Base-by-base conservation (phyloP, 306 rosid genomes). In the Dryas drummondii region DNA sequence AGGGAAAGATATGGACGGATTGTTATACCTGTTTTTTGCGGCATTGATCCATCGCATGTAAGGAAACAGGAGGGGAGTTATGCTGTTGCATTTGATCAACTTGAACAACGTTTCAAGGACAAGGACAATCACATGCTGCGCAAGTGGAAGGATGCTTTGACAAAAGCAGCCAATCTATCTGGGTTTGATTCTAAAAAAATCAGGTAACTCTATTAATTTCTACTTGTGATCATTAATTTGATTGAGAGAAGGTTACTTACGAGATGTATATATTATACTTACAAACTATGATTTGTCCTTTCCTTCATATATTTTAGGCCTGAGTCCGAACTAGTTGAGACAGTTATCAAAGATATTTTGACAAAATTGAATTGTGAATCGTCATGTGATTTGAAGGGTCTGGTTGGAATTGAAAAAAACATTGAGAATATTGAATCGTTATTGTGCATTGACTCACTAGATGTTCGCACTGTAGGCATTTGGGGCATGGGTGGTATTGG, bases 401-500 rank as follows among this genome's bases (percentile, higher is more conserved):
- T 81, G 13, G 63, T 81, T 55, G 84, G 84, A 59, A 66, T 70
- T 22, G 8, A 40, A 12, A 11, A 17, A 5, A 65, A 66, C 0
- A 10, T 76, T 3, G 32, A 58, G 45, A 0, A 47, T 57, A 4
- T 81, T 10, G 54, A 63, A 4, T 47, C 66, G 4, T 64, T 72
- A 32, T 9, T 81, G 5, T 37, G 61, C 14, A 48, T 66, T 19
- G 75, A 57, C 0, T 66, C 79, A 1, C 47, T 1, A 12, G 78
- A 4, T 57, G 58, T 55, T 13, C 44, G 66, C 0, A 26, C 44
- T 13, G 19, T 81, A 6, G 81, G 77, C 5, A 52, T 81, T 46
- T 71, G 84, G 80, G 84, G 84, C n/a, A 76, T 76, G 66, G 79
- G 72, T 5, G 72, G 66, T 12, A 52, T 75, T 46, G 74, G 80